Evolutionary conservation across 1,284 basidiomycete genomes (phyloP).

Genomic region (Leccinum insolens): DNA sequence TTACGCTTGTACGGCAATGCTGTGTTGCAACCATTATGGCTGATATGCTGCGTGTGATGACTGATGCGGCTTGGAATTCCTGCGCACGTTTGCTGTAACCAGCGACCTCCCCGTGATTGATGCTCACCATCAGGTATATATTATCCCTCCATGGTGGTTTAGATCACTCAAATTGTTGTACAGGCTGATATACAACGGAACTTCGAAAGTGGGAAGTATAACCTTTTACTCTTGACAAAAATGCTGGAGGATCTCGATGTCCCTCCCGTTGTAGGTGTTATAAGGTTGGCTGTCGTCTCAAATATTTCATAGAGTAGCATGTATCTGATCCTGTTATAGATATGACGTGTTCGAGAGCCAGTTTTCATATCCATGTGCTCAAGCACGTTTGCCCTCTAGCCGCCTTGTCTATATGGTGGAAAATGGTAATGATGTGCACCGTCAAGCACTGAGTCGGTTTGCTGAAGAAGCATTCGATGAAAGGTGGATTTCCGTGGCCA

Average conservation of each 20-base stretch:
- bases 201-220: slow-evolving; percentile 57
- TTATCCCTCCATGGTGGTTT: slow-evolving; percentile 4
- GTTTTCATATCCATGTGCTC: slow-evolving; percentile 53
- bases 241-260: slow-evolving; percentile 60
- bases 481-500: slow-evolving; percentile 50
- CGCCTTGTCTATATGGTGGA: slow-evolving; percentile 68
- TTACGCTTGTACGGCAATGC: slow-evolving; percentile 41
- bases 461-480: slow-evolving; percentile 31
- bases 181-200: slow-evolving; percentile 40
- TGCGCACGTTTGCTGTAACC: slow-evolving; percentile 41
- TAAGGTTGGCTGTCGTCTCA: slow-evolving; percentile 49
- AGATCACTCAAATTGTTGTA: slow-evolving; percentile 13
- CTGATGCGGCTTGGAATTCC: slow-evolving; percentile 42
- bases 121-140: slow-evolving; percentile 31
- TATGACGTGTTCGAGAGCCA: slow-evolving; percentile 66
- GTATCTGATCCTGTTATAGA: slow-evolving; percentile 37
- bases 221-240: slow-evolving; percentile 63
- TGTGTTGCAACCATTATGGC: slow-evolving; percentile 47
- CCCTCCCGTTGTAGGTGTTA: slow-evolving; percentile 53
- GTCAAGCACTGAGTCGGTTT: slow-evolving; percentile 46
- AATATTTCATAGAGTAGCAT: slow-evolving; percentile 5
- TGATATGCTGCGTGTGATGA: slow-evolving; percentile 47
- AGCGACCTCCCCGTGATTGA: slow-evolving; percentile 33
- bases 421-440: slow-evolving; percentile 55
- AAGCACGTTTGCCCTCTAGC: slow-evolving; percentile 45